These are phyloP conservation scores for Phytophthora colocasiae DNA, from an alignment of 352 stramenopile genomes.

Conservation along the genomic window DNA sequence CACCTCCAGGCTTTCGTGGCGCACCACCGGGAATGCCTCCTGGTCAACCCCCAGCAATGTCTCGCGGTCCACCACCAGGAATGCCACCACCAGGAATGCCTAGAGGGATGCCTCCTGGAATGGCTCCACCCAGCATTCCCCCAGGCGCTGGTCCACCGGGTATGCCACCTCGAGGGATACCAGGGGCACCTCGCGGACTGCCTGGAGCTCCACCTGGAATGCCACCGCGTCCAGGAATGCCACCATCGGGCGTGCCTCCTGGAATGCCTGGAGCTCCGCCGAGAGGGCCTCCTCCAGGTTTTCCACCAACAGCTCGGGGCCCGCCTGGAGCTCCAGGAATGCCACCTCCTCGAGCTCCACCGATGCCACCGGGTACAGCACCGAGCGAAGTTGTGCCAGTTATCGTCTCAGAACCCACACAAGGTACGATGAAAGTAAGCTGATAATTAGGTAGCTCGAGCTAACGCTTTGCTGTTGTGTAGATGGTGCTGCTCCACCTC, in stretches of 20 bases:
- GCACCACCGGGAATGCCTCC: slow-evolving; percentile 14
- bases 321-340: slow-evolving; percentile 23
- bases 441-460: neutral
- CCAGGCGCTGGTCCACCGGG: slow-evolving; percentile 23
- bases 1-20: neutral
- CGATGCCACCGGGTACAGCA: slow-evolving; percentile 12
- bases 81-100: slow-evolving; percentile 51
- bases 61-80: slow-evolving; percentile 32
- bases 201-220: slow-evolving; percentile 36
- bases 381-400: slow-evolving; percentile 8
- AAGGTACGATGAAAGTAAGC: slow-evolving; percentile 13
- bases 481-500: slow-evolving; percentile 24
- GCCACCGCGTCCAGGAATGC: slow-evolving; percentile 20
- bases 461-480: slow-evolving; percentile 8
- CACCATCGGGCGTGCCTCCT: slow-evolving; percentile 29
- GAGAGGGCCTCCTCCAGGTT: slow-evolving; percentile 21
- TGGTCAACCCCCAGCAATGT: slow-evolving; percentile 28
- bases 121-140: slow-evolving; percentile 29
- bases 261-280: slow-evolving; percentile 25
- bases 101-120: slow-evolving; percentile 27
- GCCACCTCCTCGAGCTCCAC: slow-evolving; percentile 17
- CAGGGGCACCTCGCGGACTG: slow-evolving; percentile 22
- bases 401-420: slow-evolving; percentile 4
- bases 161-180: slow-evolving; percentile 32
- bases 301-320: slow-evolving; percentile 18